Evolutionary conservation across 148 eudicot species (phyloP).

Genomic region (Arbutus unedo): DNA sequence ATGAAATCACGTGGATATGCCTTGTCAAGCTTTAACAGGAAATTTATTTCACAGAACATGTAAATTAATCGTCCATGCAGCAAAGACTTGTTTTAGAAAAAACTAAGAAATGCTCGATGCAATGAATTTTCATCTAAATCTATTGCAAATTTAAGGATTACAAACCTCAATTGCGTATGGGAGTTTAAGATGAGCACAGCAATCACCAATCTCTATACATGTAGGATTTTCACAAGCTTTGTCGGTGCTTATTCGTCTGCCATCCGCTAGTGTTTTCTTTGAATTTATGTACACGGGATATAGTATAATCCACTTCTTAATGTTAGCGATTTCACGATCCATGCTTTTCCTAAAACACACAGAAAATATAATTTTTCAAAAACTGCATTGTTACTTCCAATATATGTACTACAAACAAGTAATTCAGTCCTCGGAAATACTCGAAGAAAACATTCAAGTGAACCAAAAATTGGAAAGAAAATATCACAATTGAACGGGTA

Average conservation of each 20-base stretch:
- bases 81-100: not conserved
- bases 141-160: not conserved
- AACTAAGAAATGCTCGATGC: not conserved
- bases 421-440: constrained; percentile 64
- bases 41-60: not conserved
- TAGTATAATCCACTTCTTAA: constrained; percentile 68
- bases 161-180: constrained; percentile 67
- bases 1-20: constrained; percentile 89
- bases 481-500: not conserved
- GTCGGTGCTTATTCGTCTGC: constrained; percentile 54
- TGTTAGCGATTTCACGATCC: constrained; percentile 50
- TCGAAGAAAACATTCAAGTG: not conserved
- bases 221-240: constrained; percentile 92
- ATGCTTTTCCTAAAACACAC: constrained; percentile 19
- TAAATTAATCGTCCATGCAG: not conserved
- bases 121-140: not conserved
- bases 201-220: constrained; percentile 64
- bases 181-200: constrained; percentile 59
- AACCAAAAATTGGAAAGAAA: too few relatives aligned
- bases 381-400: constrained; percentile 68
- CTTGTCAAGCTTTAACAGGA: constrained; percentile 49
- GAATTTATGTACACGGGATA: constrained; percentile 80
- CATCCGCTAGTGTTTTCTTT: constrained; percentile 77
- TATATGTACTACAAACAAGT: constrained; percentile 52
- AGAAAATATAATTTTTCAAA: constrained; percentile 45